Percentiles rank a stretch among this genome's conserved stretches.
phyloP scores from a whole-genome alignment of 495 filamentous ascomycete genomes.

The Lasiosphaeris hirsuta region DNA sequence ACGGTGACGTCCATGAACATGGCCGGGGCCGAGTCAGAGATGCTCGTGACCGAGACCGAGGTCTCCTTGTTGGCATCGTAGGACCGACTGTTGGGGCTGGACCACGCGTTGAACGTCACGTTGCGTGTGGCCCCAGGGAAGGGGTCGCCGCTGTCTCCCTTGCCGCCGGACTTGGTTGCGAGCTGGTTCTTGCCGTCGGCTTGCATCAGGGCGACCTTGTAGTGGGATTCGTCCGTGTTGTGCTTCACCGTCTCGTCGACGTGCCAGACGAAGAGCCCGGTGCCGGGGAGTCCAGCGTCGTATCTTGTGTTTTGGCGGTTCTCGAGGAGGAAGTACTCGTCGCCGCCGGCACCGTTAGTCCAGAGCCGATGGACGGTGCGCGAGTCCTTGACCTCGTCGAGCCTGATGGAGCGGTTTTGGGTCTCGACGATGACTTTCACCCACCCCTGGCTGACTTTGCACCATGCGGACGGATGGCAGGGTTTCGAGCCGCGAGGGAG shows the following conservation, averaged over 20 bases:
- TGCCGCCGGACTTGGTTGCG: neutral
- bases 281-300: neutral
- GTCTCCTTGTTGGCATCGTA: neutral
- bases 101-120: neutral
- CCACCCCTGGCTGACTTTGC: conserved; percentile 12
- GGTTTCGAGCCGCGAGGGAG: conserved; percentile 1
- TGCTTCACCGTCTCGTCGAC: neutral
- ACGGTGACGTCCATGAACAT: no score
- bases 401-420: no score
- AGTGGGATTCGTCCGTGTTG: neutral
- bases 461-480: conserved; percentile 14
- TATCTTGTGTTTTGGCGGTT: neutral
- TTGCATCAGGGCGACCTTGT: neutral
- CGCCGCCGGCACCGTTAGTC: conserved; percentile 1
- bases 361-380: conserved; percentile 9
- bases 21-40: no score
- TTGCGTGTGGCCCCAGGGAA: neutral
- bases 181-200: neutral
- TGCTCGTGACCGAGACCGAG: neutral
- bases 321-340: conserved; percentile 16
- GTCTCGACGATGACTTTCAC: neutral
- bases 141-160: no score
- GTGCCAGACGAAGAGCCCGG: neutral
- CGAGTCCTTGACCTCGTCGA: conserved; percentile 4
- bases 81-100: neutral